Base-by-base conservation (phyloP, 805 yeast genomes). In the Phaffomyces opuntiae region DNA sequence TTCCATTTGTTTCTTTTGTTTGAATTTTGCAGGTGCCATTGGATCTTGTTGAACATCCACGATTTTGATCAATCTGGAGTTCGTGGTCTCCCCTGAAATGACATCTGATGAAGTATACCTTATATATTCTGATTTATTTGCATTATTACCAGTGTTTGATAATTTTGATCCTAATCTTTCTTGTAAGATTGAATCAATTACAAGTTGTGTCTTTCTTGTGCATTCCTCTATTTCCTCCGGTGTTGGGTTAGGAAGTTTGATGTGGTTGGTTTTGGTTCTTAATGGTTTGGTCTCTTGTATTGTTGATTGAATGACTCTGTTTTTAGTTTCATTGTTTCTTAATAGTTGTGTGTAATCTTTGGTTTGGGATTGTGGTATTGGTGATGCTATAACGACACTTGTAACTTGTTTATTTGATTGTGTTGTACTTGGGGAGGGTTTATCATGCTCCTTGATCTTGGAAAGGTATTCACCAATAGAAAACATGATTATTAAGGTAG, bases 21-120 rank as follows among this genome's bases (percentile, higher is more conserved):
- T 82, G 65, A 83, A 81, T 46, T 80, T 78, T 0, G 90, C 81
- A 0, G 96, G 96, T 33, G 87, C 79, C 75, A 90, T 74, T 0
- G 98, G 98, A 65, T 91, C 98, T 40, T 75, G 73, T 49, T 80
- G 74, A 39, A 70, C 75, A 45, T 82, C 87, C 13, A 80, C 79
- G 38, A 90, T 78, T 54, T 80, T 80, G 26, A 89, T 74, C 5
- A 73, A 66, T 46, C 87, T 64, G 48, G 68, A 69, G 38, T 57
- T 59, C 13, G 56, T 56, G 6, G 54, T 44, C 6, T 57, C 52
- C 16, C 60, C 64, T 9, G 66, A 60, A 25, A 67, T 52, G 17
- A 65, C 57, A 39, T 67, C 65, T 7, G 71, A 55, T 2, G 75
- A 74, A 1, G 72, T 71, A 56, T 70, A 76, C 38, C 70, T 65